Evolutionary conservation across 495 filamentous ascomycete species (phyloP).

Genomic region (Zalerion maritima): DNA sequence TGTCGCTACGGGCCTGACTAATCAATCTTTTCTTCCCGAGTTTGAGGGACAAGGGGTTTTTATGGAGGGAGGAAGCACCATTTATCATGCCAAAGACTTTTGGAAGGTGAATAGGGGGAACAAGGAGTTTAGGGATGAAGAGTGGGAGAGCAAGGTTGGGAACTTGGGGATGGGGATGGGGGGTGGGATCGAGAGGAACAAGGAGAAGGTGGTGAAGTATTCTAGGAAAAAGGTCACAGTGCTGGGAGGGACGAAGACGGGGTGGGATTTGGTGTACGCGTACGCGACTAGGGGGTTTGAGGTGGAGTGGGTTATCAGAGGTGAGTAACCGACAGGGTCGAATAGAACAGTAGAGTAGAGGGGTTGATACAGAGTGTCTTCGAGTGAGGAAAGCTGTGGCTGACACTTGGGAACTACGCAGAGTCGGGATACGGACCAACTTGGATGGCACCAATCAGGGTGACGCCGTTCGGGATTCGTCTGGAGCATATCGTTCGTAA

Average conservation of each 20-base stretch:
- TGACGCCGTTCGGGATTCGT: conserved; percentile 29
- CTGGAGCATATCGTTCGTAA: conserved; percentile 45
- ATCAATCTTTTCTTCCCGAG: conserved; percentile 22
- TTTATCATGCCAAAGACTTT: conserved; percentile 53
- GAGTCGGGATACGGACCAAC: conserved; percentile 56
- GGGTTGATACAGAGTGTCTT: too few species aligned
- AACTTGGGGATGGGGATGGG: too few species aligned
- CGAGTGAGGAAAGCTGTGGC: too few species aligned
- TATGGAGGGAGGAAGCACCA: conserved; percentile 31
- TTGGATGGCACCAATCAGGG: conserved; percentile 52
- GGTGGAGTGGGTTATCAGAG: conserved; percentile 67
- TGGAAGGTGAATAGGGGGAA: conserved; percentile 15
- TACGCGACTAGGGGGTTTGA: conserved; percentile 48
- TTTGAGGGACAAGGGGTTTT: conserved; percentile 23
- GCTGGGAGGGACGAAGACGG: conserved; percentile 61
- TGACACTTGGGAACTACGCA: conserved; percentile 14
- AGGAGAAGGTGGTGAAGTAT: too few species aligned
- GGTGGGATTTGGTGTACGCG: conserved; percentile 60
- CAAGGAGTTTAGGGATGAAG: too few species aligned
- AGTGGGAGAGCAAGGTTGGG: too few species aligned
- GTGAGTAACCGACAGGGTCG: too few species aligned
- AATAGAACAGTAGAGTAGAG: too few species aligned
- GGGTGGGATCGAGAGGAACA: too few species aligned
- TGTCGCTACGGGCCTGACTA: conserved; percentile 23
- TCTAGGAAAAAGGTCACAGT: conserved; percentile 37